Conservation (phyloP, 2,329 filamentous ascomycete genomes). For the Fusarium globosum region DNA sequence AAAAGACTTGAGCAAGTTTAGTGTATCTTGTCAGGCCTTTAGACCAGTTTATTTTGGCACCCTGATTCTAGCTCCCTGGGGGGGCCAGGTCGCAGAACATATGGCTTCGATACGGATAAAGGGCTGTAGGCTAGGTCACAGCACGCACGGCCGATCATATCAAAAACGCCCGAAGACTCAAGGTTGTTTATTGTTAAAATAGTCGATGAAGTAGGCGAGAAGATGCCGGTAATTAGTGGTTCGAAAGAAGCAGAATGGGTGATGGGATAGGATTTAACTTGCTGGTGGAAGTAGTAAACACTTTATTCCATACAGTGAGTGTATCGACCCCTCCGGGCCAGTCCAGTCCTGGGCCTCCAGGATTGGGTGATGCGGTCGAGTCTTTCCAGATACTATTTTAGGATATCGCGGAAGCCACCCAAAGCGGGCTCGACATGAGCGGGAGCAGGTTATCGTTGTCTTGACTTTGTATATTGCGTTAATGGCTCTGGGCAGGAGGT, state of each 20-base stretch:
- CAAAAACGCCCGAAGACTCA: neutral
- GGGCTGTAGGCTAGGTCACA: neutral
- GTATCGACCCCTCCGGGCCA: slow-evolving; percentile 32
- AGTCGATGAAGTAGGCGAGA: neutral
- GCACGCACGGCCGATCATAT: neutral
- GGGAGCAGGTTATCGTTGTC: neutral
- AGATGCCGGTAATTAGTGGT: neutral
- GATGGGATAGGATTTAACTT: slow-evolving; percentile 2
- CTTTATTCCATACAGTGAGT: slow-evolving; percentile 18
- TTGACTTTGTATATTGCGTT: neutral
- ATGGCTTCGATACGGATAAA: slow-evolving; percentile 17
- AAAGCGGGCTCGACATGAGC: slow-evolving; percentile 23
- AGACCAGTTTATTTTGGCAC: neutral
- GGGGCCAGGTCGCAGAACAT: neutral
- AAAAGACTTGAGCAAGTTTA: neutral
- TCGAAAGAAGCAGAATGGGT: neutral
- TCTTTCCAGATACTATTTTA: slow-evolving; percentile 42
- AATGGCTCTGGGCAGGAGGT: neutral
- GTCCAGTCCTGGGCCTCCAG: slow-evolving; percentile 24
- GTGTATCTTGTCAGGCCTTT: neutral
- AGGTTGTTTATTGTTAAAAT: neutral
- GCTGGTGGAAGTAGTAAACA: neutral
- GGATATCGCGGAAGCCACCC: slow-evolving; percentile 32
- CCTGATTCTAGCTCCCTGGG: neutral
- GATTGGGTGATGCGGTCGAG: slow-evolving; percentile 39